phyloP scores from a whole-genome alignment of 2,329 filamentous ascomycete genomes.

The Coleophoma eucalyptorum region DNA sequence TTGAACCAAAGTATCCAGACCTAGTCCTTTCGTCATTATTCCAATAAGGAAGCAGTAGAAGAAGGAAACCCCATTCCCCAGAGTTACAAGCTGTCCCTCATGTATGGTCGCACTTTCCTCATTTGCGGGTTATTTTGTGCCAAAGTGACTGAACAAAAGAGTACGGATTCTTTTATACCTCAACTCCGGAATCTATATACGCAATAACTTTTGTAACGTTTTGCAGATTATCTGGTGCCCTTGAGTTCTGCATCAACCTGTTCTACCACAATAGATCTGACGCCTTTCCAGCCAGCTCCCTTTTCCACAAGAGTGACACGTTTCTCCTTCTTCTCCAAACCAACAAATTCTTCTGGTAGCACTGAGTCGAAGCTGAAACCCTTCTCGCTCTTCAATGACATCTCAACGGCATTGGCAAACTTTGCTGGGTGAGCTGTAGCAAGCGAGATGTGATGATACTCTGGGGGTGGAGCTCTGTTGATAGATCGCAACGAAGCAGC shows the following conservation, averaged over 20 bases:
- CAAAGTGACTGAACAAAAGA: no score
- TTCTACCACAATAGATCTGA: conserved; percentile 70
- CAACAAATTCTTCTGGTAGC: conserved; percentile 76
- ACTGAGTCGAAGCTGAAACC: conserved; percentile 77
- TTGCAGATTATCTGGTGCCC: conserved; percentile 11
- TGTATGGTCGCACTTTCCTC: no score
- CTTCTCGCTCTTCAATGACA: conserved; percentile 67
- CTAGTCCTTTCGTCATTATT: no score
- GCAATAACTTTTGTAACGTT: no score
- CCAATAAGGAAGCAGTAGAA: no score
- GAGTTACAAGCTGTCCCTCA: no score
- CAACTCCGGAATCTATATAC: no score
- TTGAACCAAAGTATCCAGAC: no score
- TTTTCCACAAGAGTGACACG: conserved; percentile 67
- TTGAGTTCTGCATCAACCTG: conserved; percentile 65
- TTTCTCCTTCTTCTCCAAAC: conserved; percentile 71
- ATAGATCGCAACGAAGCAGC: conserved; percentile 71
- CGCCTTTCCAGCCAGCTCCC: conserved; percentile 63
- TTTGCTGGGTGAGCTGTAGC: conserved; percentile 96
- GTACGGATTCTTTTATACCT: no score
- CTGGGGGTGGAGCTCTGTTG: conserved; percentile 40
- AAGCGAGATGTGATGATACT: conserved; percentile 69
- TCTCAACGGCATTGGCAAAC: conserved; percentile 80
- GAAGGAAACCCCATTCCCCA: no score
- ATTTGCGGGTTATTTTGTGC: no score